Evolutionary conservation across 169 alveolate species (phyloP).

Genomic region (Fabrea salina): DNA sequence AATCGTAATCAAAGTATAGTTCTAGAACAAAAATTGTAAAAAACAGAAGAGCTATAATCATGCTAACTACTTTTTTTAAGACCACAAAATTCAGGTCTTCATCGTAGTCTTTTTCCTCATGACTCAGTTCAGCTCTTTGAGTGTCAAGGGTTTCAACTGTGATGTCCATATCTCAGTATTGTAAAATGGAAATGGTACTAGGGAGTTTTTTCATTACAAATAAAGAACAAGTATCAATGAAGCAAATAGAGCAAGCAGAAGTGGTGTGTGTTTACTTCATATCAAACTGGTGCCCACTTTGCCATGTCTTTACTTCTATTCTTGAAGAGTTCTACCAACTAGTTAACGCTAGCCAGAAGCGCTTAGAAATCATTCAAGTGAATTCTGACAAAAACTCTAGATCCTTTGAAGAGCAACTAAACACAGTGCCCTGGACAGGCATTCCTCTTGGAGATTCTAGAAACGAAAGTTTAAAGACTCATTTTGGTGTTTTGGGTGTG

Average conservation of each 20-base stretch:
- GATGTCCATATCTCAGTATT: too few species aligned
- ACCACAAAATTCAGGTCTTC: too few species aligned
- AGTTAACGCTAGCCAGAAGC: slow-evolving; percentile 40
- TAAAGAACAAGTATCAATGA: slow-evolving; percentile 22
- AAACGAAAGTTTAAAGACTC: slow-evolving; percentile 45
- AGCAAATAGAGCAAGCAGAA: slow-evolving; percentile 32
- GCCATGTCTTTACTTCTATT: slow-evolving; percentile 72
- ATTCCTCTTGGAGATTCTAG: slow-evolving; percentile 64
- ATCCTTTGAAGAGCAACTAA: slow-evolving; percentile 62
- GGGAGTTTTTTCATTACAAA: slow-evolving; percentile 8
- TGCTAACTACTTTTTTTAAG: too few species aligned
- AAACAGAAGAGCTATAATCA: too few species aligned
- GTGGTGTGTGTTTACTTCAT: slow-evolving; percentile 70
- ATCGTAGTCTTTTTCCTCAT: too few species aligned
- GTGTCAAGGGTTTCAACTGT: too few species aligned
- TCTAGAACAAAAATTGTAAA: too few species aligned
- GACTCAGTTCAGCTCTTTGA: too few species aligned
- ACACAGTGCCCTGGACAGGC: slow-evolving; percentile 75
- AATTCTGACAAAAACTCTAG: slow-evolving; percentile 59
- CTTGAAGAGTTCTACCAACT: slow-evolving; percentile 62
- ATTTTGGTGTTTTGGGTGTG: slow-evolving; percentile 62
- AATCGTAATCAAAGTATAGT: too few species aligned
- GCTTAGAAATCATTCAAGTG: slow-evolving; percentile 64
- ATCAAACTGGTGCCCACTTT: slow-evolving; percentile 84
- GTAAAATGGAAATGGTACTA: slow-evolving; percentile 22